phyloP scores from a whole-genome alignment of 192 early-diverging fungal species.

The Spinellus fusiger region DNA sequence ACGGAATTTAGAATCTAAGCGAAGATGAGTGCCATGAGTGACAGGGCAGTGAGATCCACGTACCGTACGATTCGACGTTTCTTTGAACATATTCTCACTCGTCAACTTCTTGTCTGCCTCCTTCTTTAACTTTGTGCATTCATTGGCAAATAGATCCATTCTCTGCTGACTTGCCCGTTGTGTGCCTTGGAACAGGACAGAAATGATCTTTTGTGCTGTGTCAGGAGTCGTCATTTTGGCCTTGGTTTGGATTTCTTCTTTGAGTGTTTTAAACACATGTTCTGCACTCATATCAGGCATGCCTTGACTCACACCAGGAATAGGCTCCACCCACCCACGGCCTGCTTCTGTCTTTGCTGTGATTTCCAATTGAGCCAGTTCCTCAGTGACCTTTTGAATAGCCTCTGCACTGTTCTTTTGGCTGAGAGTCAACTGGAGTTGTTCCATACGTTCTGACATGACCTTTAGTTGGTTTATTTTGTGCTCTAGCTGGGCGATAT shows the following conservation, averaged over 20 bases:
- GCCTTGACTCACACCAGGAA: background rate
- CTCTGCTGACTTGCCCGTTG: background rate
- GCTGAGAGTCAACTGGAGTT: constrained; percentile 13
- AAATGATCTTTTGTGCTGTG: constrained; percentile 18
- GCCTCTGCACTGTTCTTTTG: background rate
- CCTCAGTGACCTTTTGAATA: constrained; percentile 6
- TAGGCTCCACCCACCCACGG: background rate
- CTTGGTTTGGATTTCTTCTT: constrained; percentile 37
- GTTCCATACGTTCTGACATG: constrained; percentile 15
- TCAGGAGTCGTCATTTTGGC: constrained; percentile 8
- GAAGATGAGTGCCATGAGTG: too few relatives aligned
- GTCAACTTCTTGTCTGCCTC: constrained; percentile 66
- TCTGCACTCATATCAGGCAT: constrained; percentile 16
- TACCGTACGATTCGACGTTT: constrained; percentile 62
- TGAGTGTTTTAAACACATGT: constrained; percentile 46
- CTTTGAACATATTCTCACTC: constrained; percentile 60
- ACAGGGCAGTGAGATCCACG: too few relatives aligned
- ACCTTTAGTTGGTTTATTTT: constrained; percentile 20
- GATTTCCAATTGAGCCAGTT: constrained; percentile 5
- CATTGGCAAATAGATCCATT: constrained; percentile 13
- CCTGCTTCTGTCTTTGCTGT: constrained; percentile 19
- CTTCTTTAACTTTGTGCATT: constrained; percentile 50
- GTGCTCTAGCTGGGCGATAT: constrained; percentile 42
- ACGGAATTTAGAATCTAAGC: constrained; percentile 3
- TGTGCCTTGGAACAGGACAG: constrained; percentile 6